phyloP scores from a whole-genome alignment of 1,284 basidiomycete genomes.

The Irpex sp. region DNA sequence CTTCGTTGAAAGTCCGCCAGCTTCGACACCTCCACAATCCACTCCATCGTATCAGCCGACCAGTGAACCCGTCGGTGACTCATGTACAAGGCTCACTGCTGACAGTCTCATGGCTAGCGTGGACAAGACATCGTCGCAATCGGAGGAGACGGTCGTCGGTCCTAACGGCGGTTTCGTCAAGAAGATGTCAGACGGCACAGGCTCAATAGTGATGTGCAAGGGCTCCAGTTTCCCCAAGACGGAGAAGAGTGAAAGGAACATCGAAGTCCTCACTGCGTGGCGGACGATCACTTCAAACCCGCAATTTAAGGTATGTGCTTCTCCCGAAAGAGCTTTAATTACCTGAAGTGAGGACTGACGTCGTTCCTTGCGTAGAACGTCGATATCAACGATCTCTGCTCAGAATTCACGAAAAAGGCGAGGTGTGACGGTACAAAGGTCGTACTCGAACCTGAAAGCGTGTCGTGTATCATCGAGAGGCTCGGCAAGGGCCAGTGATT shows the following conservation, averaged over 20 bases:
- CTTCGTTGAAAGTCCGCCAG: constrained; percentile 30
- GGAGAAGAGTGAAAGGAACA: constrained; percentile 62
- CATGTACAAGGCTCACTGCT: constrained; percentile 20
- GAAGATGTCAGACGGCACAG: constrained; percentile 25
- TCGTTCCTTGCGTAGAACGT: constrained; percentile 44
- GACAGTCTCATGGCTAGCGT: constrained; percentile 21
- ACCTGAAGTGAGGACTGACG: constrained; percentile 8
- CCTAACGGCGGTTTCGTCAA: constrained; percentile 17
- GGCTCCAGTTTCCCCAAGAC: constrained; percentile 65
- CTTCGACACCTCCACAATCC: constrained; percentile 5
- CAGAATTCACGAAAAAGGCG: constrained; percentile 75
- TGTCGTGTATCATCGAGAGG: constrained; percentile 59
- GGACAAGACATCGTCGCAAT: constrained; percentile 12
- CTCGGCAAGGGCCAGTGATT: constrained; percentile 27
- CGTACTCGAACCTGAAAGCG: constrained; percentile 67
- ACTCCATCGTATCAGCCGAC: constrained; percentile 17
- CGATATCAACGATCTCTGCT: constrained; percentile 72
- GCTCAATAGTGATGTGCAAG: constrained; percentile 55
- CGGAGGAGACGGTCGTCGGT: constrained; percentile 2
- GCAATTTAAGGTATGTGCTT: constrained; percentile 48
- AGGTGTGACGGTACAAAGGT: constrained; percentile 78
- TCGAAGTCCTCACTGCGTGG: constrained; percentile 77
- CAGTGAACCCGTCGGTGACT: constrained; percentile 11
- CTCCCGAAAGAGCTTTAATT: not conserved
- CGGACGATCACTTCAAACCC: constrained; percentile 68